Base-by-base conservation (phyloP, 2,329 filamentous ascomycete species). In the Saccharata proteae region DNA sequence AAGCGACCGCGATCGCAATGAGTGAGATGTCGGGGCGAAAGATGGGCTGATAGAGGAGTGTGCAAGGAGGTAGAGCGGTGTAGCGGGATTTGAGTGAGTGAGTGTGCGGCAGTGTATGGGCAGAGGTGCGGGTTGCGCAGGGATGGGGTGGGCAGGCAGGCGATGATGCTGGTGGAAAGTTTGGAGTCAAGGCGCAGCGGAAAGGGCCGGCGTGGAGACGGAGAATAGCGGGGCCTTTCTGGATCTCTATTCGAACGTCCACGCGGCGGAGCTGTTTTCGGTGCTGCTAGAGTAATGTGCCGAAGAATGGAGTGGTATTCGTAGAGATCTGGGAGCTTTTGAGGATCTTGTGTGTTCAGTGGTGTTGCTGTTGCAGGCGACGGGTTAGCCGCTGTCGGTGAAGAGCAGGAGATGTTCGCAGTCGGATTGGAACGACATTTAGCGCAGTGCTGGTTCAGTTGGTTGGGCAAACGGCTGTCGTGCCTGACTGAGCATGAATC, bases 371-470 rank as follows among this genome's bases (percentile, higher is more conserved):
- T 22, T 25, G 34, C 14, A 30, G 28, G 23, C 16, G 16, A 16
- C 15, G 15, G 16, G 30, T 38, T 29, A 38, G 28, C 32, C 34
- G 21, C 29, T 30, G 32, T 32, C 21, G 23, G 36, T 24, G 14
- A 32, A 29, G 16, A 32, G 32, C 26, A 35, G 28, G 19, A 27
- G 19, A 20, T 26, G 29, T 21, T 19, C 14, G 19, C 15, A n/a
- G n/a, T 22, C 15, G 18, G 23, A 14, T 18, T 10, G 15, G 24
- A 20, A 15, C 29, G 29, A 28, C 29, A 28, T 36, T n/a, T n/a
- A n/a, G n/a, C n/a, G n/a, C n/a, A n/a, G n/a, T n/a, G n/a, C n/a
- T n/a, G n/a, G n/a, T n/a, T n/a, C n/a, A n/a, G n/a, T n/a, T n/a
- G n/a, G n/a, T n/a, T n/a, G n/a, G n/a, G n/a, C n/a, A n/a, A n/a